phyloP scores from a whole-genome alignment of 768 basidiomycete species.

The Sistotremastrum niveocremeum region DNA sequence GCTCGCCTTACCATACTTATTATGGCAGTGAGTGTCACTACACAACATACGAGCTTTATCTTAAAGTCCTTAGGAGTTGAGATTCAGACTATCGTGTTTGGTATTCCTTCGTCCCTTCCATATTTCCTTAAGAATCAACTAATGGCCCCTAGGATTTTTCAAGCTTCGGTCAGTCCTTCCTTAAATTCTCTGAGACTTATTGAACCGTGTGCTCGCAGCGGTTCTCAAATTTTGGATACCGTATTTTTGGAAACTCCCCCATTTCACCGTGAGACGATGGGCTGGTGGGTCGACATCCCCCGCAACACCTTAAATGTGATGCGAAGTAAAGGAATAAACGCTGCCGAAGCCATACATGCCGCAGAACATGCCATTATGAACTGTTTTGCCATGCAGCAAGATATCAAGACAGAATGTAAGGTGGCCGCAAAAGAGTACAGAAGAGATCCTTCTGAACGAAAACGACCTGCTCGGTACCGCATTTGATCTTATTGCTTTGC shows the following conservation, averaged over 20 bases:
- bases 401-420: constrained; percentile 77
- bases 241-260: constrained; percentile 69
- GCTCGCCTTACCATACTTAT: constrained; percentile 40
- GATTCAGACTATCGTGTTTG: constrained; percentile 59
- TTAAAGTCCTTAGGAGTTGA: constrained; percentile 35
- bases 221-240: constrained; percentile 52
- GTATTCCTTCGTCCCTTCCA: constrained; percentile 23
- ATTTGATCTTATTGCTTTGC: no score
- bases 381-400: constrained; percentile 51
- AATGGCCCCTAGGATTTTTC: constrained; percentile 46
- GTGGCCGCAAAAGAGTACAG: constrained; percentile 62
- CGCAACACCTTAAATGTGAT: constrained; percentile 37
- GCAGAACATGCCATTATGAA: constrained; percentile 78
- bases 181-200: constrained; percentile 1
- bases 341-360: constrained; percentile 74
- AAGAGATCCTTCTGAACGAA: constrained; percentile 34
- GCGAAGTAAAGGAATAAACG: constrained; percentile 38
- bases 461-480: constrained; percentile 52
- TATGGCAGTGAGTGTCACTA: constrained; percentile 51
- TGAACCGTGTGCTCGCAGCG: constrained; percentile 21
- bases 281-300: constrained; percentile 73
- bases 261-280: constrained; percentile 60
- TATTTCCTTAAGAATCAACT: background rate
- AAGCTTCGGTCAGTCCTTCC: constrained; percentile 45
- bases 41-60: background rate